Base-by-base conservation (phyloP, 306 rosid species). In the cucumber (Cucumis sativus) region DNA sequence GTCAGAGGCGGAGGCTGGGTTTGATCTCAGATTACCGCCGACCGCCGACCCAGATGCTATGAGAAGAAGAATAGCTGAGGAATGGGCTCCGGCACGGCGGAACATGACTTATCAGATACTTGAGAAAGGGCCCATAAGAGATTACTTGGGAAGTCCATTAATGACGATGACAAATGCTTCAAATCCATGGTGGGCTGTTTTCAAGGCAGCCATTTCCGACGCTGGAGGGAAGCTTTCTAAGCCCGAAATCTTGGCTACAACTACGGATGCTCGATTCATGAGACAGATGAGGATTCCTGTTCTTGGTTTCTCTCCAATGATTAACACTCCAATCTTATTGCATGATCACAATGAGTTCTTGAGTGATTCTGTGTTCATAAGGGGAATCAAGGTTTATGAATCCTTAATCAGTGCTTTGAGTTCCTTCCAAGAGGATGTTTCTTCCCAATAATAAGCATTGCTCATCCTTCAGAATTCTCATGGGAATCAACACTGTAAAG, bases 271-370 rank as follows among this genome's bases (percentile, higher is more conserved):
- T 12, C 87, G 90, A 41, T 89, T 2, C 76, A 51, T 90, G 20
- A 87, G 96, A 85, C 92, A 88, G 76, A 85, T 80, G 79, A 97
- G 96, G 55, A 88, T 92, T 83, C 97, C 99, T 49, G 83, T 74
- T 8, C 89, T 92, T n/a, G 97, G 97, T 82, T 95, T 95, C 89
- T 95, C 97, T 39, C 97, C 99, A 30, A 90, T 92, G 97, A 74
- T 56, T 60, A 88, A 95, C 75, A 90, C 96, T 78, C 97, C 97
- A n/a, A 80, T 95, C 91, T 83, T 95, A 84, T 90, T 87, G 79
- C 98, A 92, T 80, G 97, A 95, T n/a, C 97, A 90, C 83, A 90
- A 95, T 13, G 99, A 95, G 97, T 47, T 47, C 17, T 47, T 47
- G 54, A 47, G 54, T 3, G 54, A 47, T 11, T 11, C 54, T 47